phyloP scores from a whole-genome alignment of 345 rosid species.

The Pelargonium nanum region DNA sequence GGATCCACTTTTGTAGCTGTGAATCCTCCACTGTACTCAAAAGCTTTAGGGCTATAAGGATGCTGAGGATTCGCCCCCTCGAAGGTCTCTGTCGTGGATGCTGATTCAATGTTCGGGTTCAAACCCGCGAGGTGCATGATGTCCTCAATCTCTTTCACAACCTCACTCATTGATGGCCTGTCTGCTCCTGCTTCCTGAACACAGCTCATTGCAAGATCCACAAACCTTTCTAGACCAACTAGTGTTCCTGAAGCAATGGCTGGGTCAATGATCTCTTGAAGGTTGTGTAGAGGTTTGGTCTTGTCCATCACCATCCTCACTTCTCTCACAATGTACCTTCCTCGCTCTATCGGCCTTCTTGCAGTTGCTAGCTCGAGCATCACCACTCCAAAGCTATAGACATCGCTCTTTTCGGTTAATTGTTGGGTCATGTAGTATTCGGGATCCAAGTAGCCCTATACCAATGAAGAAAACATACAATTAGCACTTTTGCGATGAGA shows the following conservation, averaged over 20 bases:
- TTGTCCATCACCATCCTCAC: constrained; percentile 46
- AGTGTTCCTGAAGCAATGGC: constrained; percentile 32
- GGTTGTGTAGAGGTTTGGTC: constrained; percentile 42
- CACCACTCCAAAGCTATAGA: constrained; percentile 83
- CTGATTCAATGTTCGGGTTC: constrained; percentile 46
- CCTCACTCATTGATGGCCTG: constrained; percentile 73
- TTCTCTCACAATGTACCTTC: constrained; percentile 80
- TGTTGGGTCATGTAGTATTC: constrained; percentile 93
- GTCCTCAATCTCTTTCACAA: constrained; percentile 60
- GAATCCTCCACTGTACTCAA: constrained; percentile 31
- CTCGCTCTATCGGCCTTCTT: constrained; percentile 65
- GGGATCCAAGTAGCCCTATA: constrained; percentile 83
- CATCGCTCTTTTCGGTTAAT: constrained; percentile 88
- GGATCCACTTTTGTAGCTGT: constrained; percentile 37
- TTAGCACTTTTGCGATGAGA: no score
- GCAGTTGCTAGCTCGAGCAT: constrained; percentile 67
- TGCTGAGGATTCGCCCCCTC: constrained; percentile 22
- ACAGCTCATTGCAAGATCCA: constrained; percentile 55
- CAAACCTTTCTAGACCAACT: constrained; percentile 47
- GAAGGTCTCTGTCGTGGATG: constrained; percentile 41
- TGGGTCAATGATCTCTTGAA: constrained; percentile 58
- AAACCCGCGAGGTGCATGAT: constrained; percentile 54
- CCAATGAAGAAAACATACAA: background rate
- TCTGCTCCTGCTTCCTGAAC: constrained; percentile 47
- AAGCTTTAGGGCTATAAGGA: constrained; percentile 35